Percentiles rank a stretch among this genome's conserved stretches.
phyloP scores from a whole-genome alignment of 2,329 filamentous ascomycete genomes.

The Colletotrichum lupini region DNA sequence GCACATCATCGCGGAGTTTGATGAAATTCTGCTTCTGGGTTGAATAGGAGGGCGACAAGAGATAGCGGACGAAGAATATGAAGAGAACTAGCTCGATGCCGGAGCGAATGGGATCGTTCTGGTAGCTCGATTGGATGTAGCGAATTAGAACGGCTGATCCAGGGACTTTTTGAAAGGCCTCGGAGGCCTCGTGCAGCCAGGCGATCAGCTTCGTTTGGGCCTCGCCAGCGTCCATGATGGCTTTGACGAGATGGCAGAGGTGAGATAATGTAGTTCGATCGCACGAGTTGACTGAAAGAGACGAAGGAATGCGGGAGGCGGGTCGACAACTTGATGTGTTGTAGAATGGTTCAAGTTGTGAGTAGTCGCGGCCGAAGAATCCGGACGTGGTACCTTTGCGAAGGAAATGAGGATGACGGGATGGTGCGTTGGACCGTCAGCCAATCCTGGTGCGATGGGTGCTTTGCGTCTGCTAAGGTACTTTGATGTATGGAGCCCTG shows the following conservation, averaged over 20 bases:
- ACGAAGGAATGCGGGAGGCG: background rate
- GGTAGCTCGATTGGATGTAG: slow-evolving; percentile 97
- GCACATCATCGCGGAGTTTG: slow-evolving; percentile 81
- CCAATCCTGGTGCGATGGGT: background rate
- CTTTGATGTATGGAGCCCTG: background rate
- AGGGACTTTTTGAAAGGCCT: slow-evolving; percentile 88
- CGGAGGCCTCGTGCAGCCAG: slow-evolving; percentile 63
- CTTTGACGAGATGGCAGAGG: background rate
- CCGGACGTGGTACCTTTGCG: background rate
- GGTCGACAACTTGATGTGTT: background rate
- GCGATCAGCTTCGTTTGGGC: slow-evolving; percentile 65
- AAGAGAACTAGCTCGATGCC: slow-evolving; percentile 94
- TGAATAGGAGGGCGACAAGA: slow-evolving; percentile 91
- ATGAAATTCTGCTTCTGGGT: slow-evolving; percentile 92
- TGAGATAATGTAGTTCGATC: background rate
- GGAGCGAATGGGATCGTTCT: slow-evolving; percentile 94
- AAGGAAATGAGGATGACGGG: background rate
- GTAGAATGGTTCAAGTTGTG: background rate
- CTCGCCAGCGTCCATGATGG: slow-evolving; percentile 71
- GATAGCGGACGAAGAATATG: slow-evolving; percentile 93
- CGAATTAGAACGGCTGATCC: slow-evolving; percentile 94
- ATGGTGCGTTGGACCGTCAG: background rate
- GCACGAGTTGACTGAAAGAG: background rate
- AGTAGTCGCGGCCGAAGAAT: background rate
- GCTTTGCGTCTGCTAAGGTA: background rate